These are phyloP conservation scores for Colletotrichum sp. DNA, from an alignment of 2,329 filamentous ascomycete genomes.

Conservation along the genomic window DNA sequence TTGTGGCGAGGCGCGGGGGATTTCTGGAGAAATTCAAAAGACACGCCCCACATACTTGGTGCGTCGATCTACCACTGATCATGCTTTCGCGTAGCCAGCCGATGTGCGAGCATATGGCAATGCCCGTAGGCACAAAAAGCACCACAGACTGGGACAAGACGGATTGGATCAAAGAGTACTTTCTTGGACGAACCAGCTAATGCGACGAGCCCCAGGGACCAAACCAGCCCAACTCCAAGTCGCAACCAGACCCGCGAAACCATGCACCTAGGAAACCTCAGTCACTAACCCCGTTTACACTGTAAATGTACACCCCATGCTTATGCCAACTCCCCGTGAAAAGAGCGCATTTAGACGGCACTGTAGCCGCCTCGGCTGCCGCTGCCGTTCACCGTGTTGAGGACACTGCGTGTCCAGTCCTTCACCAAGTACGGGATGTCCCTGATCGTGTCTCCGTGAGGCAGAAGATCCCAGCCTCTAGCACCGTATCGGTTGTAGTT, in stretches of 20 bases:
- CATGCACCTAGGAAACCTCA: background rate
- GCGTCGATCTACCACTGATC: background rate
- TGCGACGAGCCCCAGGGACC: slow-evolving; percentile 4
- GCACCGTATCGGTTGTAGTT: slow-evolving; percentile 98
- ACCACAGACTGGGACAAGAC: background rate
- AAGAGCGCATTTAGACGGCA: slow-evolving; percentile 68
- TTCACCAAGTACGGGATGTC: slow-evolving; percentile 92
- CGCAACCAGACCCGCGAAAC: background rate
- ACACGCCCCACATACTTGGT: background rate
- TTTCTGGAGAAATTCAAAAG: background rate
- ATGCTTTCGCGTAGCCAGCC: background rate
- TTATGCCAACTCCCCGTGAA: background rate
- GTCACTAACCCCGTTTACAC: slow-evolving; percentile 2
- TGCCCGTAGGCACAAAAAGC: background rate
- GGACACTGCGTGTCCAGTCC: slow-evolving; percentile 81
- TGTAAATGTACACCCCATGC: slow-evolving; percentile 6
- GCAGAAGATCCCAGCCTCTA: slow-evolving; percentile 91
- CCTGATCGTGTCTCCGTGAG: slow-evolving; percentile 89
- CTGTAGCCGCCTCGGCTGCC: slow-evolving; percentile 92
- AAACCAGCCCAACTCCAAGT: slow-evolving; percentile 11
- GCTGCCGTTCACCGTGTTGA: slow-evolving; percentile 84
- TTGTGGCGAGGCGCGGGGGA: background rate
- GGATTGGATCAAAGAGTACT: background rate
- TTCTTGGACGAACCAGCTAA: background rate
- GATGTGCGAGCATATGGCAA: background rate